Percentiles rank a stretch among this genome's conserved stretches.
Evolutionary conservation across 2,329 filamentous ascomycete genomes (phyloP).

Genomic region (Clonostachys chloroleuca): DNA sequence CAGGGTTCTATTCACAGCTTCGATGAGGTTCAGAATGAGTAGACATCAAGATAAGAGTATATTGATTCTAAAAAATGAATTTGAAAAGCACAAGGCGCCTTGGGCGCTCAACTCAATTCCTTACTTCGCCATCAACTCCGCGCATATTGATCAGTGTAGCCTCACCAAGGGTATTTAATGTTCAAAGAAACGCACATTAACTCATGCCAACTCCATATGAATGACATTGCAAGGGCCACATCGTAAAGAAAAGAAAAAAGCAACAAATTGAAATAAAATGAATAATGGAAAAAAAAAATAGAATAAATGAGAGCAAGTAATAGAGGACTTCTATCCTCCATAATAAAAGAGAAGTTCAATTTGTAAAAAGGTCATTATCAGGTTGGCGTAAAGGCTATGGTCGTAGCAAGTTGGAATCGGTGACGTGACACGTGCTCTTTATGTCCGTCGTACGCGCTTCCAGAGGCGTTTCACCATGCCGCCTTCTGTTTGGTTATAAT

Average conservation of each 20-base stretch:
- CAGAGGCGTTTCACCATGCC: slow-evolving; percentile 60
- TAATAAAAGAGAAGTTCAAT: neutral
- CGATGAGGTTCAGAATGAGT: no score
- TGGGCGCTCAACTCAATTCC: no score
- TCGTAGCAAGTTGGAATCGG: neutral
- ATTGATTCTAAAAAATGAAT: no score
- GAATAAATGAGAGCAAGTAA: neutral
- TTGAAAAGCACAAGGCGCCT: no score
- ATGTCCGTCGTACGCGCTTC: slow-evolving; percentile 52
- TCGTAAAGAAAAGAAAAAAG: neutral
- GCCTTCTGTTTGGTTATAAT: slow-evolving; percentile 30
- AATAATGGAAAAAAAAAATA: neutral
- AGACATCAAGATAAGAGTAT: no score
- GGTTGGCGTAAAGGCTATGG: neutral
- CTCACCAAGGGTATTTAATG: no score
- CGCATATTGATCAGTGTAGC: no score
- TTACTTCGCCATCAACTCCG: no score
- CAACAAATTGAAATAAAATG: neutral
- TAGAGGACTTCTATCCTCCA: no score
- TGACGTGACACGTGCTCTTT: neutral
- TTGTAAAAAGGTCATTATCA: neutral
- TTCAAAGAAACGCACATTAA: no score
- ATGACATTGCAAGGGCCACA: neutral
- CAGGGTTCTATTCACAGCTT: no score
- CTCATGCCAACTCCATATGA: neutral